Base-by-base conservation (phyloP, 2,329 filamentous ascomycete species). In the Metarhizium guizhouense region DNA sequence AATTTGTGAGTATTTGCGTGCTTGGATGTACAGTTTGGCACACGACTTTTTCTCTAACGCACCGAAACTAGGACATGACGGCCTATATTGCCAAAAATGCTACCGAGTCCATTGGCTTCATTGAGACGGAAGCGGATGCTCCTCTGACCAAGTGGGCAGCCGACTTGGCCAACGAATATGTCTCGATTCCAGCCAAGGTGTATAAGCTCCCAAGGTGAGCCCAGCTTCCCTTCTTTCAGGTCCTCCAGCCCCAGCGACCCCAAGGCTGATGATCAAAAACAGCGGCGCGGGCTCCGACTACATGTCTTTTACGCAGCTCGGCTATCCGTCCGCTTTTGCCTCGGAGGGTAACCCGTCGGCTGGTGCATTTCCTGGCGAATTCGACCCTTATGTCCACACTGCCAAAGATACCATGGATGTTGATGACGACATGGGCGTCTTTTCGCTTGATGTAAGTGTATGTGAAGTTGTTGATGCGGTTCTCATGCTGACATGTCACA, bases 31-130 rank as follows among this genome's bases (percentile, higher is more conserved):
- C 16, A n/a, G 10, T n/a, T 4, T 30, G 34, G 2, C 10, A 5
- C 3, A 11, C 8, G 5, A 18, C 6, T 32, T 16, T 13, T 20
- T 4, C 6, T 13, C 42, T 48, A 51, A 51, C 16, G 29, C 76
- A 18, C 6, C 1, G 16, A 94, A 58, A 42, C 10, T 54, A 70
- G 64, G 72, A 74, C 57, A 73, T 73, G 72, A 72, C 70, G 2
- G 72, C 68, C 8, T 74, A 71, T 45, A 50, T 72, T 25, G 69
- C 63, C 1, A 59, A 63, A 13, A 73, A 73, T 52, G 64, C 70
- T 0, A 72, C 69, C 13, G 71, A 74, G 58, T 68, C 69, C 29
- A 72, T 74, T 47, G 70, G 68, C 20, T 65, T 74, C 55, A 69
- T 74, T 59, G 66, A 67, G 59, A 73, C 71, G 1, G 59, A 69